Conservation (phyloP, 2,329 filamentous ascomycete species). For the Aotearoamyces nothofagi region DNA sequence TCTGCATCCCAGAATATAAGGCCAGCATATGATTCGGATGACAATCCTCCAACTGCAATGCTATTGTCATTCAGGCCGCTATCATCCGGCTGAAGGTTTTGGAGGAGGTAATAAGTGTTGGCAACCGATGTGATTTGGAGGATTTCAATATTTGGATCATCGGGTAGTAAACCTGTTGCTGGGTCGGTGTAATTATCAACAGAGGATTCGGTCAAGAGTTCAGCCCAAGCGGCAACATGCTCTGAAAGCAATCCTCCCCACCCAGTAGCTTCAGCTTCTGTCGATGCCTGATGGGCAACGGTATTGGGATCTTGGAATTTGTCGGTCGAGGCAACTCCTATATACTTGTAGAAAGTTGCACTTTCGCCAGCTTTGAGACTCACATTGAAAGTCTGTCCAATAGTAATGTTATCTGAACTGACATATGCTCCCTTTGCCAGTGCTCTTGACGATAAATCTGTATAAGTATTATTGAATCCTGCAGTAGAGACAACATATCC, state of each 20-base stretch:
- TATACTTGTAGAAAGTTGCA: conserved; percentile 46
- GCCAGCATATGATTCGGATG: conserved; percentile 52
- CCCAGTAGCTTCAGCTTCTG: conserved; percentile 32
- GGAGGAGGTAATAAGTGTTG: conserved; percentile 39
- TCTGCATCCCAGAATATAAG: conserved; percentile 26
- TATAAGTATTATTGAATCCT: conserved; percentile 20
- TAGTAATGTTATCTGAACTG: conserved; percentile 42
- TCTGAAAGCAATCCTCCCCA: conserved; percentile 37
- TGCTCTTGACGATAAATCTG: conserved; percentile 19
- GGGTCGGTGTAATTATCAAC: conserved; percentile 48
- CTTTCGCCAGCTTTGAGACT: conserved; percentile 34
- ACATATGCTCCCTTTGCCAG: conserved; percentile 25
- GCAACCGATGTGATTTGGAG: conserved; percentile 37
- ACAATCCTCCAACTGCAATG: conserved; percentile 52
- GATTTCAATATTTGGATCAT: conserved; percentile 36
- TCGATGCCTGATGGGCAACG: conserved; percentile 38
- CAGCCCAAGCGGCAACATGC: conserved; percentile 46
- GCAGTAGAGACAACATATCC: conserved; percentile 41
- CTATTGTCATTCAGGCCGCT: conserved; percentile 43
- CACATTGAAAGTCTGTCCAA: conserved; percentile 44
- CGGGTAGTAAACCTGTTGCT: conserved; percentile 40
- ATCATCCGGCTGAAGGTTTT: conserved; percentile 30
- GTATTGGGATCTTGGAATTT: conserved; percentile 42
- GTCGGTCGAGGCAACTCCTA: conserved; percentile 54
- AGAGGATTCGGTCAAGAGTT: conserved; percentile 40